Percentiles rank a stretch among this genome's conserved stretches.
Evolutionary conservation across 192 early-diverging fungal genomes (phyloP).

Genomic region (Lobulomyces angularis): DNA sequence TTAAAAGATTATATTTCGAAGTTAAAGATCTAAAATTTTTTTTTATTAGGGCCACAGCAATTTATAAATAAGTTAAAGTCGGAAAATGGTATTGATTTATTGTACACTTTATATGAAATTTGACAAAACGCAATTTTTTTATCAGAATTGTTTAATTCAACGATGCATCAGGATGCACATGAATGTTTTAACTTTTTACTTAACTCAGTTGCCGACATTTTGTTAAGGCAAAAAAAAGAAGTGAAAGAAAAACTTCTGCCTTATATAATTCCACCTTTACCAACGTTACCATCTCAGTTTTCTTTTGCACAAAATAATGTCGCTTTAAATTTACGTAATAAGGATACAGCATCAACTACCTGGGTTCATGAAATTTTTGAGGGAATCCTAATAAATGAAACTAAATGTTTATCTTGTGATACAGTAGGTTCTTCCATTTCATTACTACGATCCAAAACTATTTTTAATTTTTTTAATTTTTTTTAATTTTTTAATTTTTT

Average conservation of each 20-base stretch:
- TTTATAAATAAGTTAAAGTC: slow-evolving; percentile 86
- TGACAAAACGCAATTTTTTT: too few relatives aligned
- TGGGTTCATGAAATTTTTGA: slow-evolving; percentile 97
- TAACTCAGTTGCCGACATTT: slow-evolving; percentile 80
- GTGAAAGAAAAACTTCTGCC: slow-evolving; percentile 23
- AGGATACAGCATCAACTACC: too few relatives aligned
- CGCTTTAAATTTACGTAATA: too few relatives aligned
- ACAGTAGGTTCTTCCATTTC: slow-evolving; percentile 56
- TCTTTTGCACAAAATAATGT: too few relatives aligned
- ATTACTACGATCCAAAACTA: too few relatives aligned
- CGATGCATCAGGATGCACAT: slow-evolving; percentile 96
- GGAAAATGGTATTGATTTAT: slow-evolving; percentile 62
- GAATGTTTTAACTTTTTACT: slow-evolving; percentile 93
- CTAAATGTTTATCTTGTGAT: slow-evolving; percentile 93
- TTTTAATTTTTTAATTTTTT: background rate
- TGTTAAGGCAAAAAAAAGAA: slow-evolving; percentile 29
- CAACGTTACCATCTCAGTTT: too few relatives aligned
- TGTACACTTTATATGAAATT: background rate
- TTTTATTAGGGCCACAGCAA: too few relatives aligned
- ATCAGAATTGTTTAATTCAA: slow-evolving; percentile 79
- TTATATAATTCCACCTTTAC: slow-evolving; percentile 6
- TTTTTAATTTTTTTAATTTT: background rate
- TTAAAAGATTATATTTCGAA: too few relatives aligned
- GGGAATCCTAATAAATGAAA: slow-evolving; percentile 90
- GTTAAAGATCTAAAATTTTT: too few relatives aligned